A percentile compares a stretch with the other conserved stretches of the same genome.
Conservation (phyloP, 768 basidiomycete species). For the Russula earlei region DNA sequence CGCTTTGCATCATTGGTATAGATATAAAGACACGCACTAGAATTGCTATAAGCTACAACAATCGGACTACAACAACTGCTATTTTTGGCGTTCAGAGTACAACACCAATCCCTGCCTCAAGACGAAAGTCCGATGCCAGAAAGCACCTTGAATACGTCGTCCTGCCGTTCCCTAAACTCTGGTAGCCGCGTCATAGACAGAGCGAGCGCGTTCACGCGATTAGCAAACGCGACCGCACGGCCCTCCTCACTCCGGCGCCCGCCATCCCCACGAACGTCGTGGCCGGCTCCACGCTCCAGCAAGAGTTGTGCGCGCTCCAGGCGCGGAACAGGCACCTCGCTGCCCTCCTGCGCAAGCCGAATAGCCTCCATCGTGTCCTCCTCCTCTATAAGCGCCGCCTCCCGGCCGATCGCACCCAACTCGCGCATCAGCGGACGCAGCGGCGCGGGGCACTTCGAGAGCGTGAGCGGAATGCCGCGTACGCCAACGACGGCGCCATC, state of each 20-base stretch:
- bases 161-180: conserved; percentile 66
- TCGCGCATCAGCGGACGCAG: conserved; percentile 66
- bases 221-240: conserved; percentile 60
- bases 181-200: conserved; percentile 59
- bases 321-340: conserved; percentile 33
- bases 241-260: conserved; percentile 50
- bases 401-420: conserved; percentile 44
- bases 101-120: background rate
- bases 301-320: conserved; percentile 52
- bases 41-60: too few relatives aligned
- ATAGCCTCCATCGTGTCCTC: conserved; percentile 50
- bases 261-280: conserved; percentile 18
- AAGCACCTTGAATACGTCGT: conserved; percentile 59
- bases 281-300: conserved; percentile 51
- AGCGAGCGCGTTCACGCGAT: conserved; percentile 66
- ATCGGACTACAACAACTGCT: too few relatives aligned
- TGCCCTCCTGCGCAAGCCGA: conserved; percentile 27
- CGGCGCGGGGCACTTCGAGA: conserved; percentile 50
- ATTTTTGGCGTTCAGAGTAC: too few relatives aligned
- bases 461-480: conserved; percentile 47
- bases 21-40: too few relatives aligned
- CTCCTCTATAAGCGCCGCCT: conserved; percentile 39
- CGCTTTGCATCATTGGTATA: too few relatives aligned
- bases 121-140: conserved; percentile 29
- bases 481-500: conserved; percentile 39